phyloP scores from a whole-genome alignment of 108 stramenopile species.

The Skeletonema menzelii region DNA sequence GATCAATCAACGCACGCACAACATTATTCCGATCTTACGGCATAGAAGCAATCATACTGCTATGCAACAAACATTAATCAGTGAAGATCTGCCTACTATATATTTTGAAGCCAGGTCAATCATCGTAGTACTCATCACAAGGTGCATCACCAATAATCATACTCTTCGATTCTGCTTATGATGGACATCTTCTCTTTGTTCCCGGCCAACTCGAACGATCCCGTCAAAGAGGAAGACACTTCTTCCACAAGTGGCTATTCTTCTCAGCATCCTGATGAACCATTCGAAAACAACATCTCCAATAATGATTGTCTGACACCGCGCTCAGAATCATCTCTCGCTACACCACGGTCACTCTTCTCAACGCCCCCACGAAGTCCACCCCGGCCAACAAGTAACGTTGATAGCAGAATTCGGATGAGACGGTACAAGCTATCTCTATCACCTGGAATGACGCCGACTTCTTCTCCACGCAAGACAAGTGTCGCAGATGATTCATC shows the following conservation, averaged over 20 bases:
- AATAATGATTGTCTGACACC: background rate
- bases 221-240: background rate
- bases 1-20: background rate
- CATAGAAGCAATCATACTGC: background rate
- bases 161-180: background rate
- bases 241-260: background rate
- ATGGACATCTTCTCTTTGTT: conserved; percentile 6
- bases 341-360: conserved; percentile 17
- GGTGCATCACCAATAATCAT: background rate
- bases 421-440: conserved; percentile 6
- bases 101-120: background rate
- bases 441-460: background rate
- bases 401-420: conserved; percentile 10
- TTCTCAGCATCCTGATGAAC: background rate
- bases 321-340: background rate
- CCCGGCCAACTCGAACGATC: background rate
- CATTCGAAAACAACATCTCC: background rate
- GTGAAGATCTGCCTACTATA: no score
- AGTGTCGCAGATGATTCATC: background rate
- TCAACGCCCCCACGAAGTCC: conserved; percentile 21
- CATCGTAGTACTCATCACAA: background rate
- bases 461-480: background rate
- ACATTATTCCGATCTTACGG: background rate
- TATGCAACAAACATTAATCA: no score
- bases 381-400: conserved; percentile 19